These are phyloP conservation scores for Trichophyton equinum DNA, from an alignment of 2,329 filamentous ascomycete genomes.

Conservation along the genomic window DNA sequence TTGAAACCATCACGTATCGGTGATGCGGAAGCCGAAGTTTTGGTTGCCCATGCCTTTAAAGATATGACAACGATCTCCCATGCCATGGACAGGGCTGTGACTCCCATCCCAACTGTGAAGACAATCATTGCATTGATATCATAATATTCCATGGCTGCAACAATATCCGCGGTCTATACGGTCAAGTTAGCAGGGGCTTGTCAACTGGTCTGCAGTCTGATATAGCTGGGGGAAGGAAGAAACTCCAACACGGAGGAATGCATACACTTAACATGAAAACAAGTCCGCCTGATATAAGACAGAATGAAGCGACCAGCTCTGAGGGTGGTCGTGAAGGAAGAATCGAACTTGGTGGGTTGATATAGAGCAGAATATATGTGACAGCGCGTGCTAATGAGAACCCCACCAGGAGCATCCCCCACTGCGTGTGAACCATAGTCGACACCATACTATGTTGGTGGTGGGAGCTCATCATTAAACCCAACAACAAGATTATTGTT, in stretches of 20 bases:
- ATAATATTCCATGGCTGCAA: constrained; percentile 64
- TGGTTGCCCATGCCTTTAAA: constrained; percentile 73
- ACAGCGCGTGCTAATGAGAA: constrained; percentile 65
- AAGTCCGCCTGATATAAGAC: constrained; percentile 71
- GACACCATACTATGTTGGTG: constrained; percentile 73
- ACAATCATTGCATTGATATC: constrained; percentile 82
- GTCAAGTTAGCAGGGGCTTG: neutral
- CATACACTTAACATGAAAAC: constrained; percentile 85
- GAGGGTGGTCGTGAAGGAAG: constrained; percentile 77
- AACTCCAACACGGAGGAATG: constrained; percentile 16
- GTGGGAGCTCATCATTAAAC: constrained; percentile 91
- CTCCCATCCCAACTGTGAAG: constrained; percentile 75
- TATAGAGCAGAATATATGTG: constrained; percentile 68
- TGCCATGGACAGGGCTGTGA: constrained; percentile 73
- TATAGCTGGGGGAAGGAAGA: neutral
- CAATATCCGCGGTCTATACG: constrained; percentile 56
- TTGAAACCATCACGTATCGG: neutral
- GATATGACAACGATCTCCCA: constrained; percentile 68
- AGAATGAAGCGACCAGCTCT: constrained; percentile 78
- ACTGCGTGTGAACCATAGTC: constrained; percentile 86
- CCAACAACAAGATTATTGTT: constrained; percentile 72
- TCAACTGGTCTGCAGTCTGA: neutral
- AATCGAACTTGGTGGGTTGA: constrained; percentile 67
- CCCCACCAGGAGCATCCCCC: constrained; percentile 73
- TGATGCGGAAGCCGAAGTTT: constrained; percentile 23